Percentiles rank a stretch among this genome's conserved stretches.
Conservation (phyloP, 441 rosid genomes). For the Brassica hybrid region DNA sequence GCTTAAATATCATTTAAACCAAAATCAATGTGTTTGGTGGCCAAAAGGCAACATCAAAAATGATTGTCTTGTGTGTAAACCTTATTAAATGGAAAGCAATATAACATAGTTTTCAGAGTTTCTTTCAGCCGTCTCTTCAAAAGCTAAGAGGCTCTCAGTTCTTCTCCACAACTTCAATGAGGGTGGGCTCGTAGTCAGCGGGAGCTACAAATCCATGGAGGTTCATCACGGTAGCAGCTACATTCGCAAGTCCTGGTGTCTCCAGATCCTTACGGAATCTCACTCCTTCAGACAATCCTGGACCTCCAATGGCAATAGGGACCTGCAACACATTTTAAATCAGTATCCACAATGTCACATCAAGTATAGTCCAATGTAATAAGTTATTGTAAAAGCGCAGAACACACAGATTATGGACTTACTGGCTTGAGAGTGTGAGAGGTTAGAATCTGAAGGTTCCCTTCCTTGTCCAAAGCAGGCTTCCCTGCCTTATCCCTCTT, state of each 20-base stretch:
- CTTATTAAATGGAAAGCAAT: conserved; percentile 30
- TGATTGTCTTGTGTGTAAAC: conserved; percentile 5
- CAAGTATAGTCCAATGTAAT: background rate
- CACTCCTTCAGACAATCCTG: conserved; percentile 69
- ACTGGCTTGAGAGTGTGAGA: conserved; percentile 96
- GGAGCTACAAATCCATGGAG: conserved; percentile 93
- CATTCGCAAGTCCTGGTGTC: conserved; percentile 81
- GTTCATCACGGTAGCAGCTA: conserved; percentile 93
- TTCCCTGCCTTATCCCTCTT: conserved; percentile 85
- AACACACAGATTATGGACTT: conserved; percentile 43
- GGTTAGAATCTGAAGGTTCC: conserved; percentile 86
- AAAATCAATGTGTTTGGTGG: background rate
- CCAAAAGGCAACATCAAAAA: conserved; percentile 14
- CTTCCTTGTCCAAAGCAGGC: conserved; percentile 68
- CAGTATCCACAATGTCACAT: conserved; percentile 3
- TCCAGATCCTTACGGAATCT: conserved; percentile 77
- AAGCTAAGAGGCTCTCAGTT: conserved; percentile 31
- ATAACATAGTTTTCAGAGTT: conserved; percentile 5
- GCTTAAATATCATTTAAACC: background rate
- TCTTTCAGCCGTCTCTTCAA: conserved; percentile 32
- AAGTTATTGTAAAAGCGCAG: background rate
- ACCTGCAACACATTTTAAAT: conserved; percentile 51
- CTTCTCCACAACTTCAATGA: conserved; percentile 72
- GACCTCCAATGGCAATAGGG: conserved; percentile 94
- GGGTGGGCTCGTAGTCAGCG: conserved; percentile 80